Evolutionary conservation across 768 basidiomycete species (phyloP).

Genomic region (Tephrocybe sp.): DNA sequence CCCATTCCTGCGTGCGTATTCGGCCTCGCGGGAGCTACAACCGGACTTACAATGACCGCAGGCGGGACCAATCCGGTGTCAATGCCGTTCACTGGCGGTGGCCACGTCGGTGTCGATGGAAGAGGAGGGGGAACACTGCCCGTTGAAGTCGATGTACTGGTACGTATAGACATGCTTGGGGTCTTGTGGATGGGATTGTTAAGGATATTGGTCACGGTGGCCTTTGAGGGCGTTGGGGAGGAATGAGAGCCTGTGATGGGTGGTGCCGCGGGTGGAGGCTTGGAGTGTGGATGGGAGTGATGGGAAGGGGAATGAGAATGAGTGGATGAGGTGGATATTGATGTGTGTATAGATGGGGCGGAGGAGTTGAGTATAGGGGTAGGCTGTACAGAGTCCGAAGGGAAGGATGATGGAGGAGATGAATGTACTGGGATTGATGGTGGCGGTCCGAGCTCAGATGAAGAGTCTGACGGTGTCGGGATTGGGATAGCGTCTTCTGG

Average conservation of each 20-base stretch:
- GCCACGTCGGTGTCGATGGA: not conserved
- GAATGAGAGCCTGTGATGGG: constrained; percentile 6
- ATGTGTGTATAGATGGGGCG: not conserved
- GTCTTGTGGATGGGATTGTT: constrained; percentile 21
- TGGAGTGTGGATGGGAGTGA: not conserved
- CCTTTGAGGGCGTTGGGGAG: constrained; percentile 6
- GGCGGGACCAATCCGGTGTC: not conserved
- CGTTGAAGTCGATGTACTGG: not conserved
- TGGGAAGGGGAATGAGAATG: not conserved
- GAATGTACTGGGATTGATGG: not conserved
- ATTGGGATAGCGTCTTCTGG: constrained; percentile 11
- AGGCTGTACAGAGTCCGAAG: not conserved
- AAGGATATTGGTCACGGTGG: constrained; percentile 13
- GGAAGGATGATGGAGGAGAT: not conserved
- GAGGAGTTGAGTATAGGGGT: not conserved
- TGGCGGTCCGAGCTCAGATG: not conserved
- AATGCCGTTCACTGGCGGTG: not conserved
- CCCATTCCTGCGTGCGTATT: too few relatives aligned
- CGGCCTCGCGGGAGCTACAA: not conserved
- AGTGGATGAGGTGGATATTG: constrained; percentile 19
- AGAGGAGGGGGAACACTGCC: not conserved
- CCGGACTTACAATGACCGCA: not conserved
- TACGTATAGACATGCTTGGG: constrained; percentile 15
- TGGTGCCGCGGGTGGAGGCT: constrained; percentile 5
- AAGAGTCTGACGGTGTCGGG: constrained; percentile 5